Evolutionary conservation across 2,329 filamentous ascomycete genomes (phyloP).

Genomic region (Huntiella moniliformis): DNA sequence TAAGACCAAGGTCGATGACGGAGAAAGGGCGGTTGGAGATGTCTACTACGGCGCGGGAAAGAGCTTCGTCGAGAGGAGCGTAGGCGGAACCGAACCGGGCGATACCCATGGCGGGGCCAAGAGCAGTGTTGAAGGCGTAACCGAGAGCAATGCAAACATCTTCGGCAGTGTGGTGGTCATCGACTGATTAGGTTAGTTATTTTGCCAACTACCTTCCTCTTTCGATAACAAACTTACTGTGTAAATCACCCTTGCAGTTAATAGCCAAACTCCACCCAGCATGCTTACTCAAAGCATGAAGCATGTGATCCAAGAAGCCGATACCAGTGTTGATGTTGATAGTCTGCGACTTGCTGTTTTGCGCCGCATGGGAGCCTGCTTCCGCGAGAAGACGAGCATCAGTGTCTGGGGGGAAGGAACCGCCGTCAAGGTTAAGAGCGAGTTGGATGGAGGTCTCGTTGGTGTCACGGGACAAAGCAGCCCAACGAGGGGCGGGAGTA

Average conservation of each 20-base stretch:
- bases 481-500: constrained; percentile 36
- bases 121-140: constrained; percentile 60
- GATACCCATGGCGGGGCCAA: constrained; percentile 62
- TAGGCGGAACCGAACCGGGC: constrained; percentile 85
- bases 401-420: constrained; percentile 48
- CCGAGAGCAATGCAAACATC: constrained; percentile 88
- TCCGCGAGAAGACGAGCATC: constrained; percentile 32
- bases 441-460: constrained; percentile 97
- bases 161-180: constrained; percentile 97
- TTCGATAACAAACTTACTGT: constrained; percentile 42
- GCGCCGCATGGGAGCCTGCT: constrained; percentile 55
- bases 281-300: constrained; percentile 91
- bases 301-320: constrained; percentile 96
- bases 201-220: not conserved
- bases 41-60: constrained; percentile 85
- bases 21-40: constrained; percentile 79
- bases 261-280: constrained; percentile 81
- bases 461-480: constrained; percentile 69
- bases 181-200: constrained; percentile 36
- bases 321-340: constrained; percentile 86
- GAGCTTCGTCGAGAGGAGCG: constrained; percentile 83
- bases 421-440: constrained; percentile 83
- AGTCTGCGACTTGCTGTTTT: constrained; percentile 65
- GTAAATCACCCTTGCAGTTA: constrained; percentile 69
- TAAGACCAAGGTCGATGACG: constrained; percentile 67